Evolutionary conservation across 805 yeast genomes (phyloP).

Genomic region (Spathaspora girioi): DNA sequence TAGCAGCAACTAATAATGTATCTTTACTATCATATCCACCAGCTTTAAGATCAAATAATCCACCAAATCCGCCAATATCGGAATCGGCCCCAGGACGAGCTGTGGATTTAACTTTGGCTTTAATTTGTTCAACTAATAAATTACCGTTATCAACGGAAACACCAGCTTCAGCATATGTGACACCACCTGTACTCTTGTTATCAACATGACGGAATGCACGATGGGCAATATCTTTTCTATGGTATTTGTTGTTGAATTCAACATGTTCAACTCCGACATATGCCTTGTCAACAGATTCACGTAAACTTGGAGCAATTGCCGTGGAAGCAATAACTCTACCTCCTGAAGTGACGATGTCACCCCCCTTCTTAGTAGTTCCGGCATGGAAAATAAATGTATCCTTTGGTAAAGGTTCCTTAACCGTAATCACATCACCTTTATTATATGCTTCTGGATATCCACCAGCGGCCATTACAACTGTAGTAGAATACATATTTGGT

Average conservation of each 20-base stretch:
- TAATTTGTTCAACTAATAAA: slow-evolving; percentile 82
- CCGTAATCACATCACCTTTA: slow-evolving; percentile 81
- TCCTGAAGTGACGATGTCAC: slow-evolving; percentile 58
- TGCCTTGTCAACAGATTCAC: slow-evolving; percentile 81
- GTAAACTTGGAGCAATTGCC: slow-evolving; percentile 71
- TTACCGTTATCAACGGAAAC: slow-evolving; percentile 97
- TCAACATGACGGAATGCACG: slow-evolving; percentile 74
- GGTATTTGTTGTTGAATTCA: slow-evolving; percentile 69
- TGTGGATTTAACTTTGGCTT: slow-evolving; percentile 86
- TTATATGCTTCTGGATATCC: slow-evolving; percentile 90
- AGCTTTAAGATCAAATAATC: slow-evolving; percentile 82
- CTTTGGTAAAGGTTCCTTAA: slow-evolving; percentile 44
- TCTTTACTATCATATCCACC: slow-evolving; percentile 83
- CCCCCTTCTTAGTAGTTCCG: slow-evolving; percentile 66
- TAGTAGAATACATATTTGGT: slow-evolving; percentile 66
- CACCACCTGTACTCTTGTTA: slow-evolving; percentile 21
- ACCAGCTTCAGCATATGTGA: slow-evolving; percentile 95
- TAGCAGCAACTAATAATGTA: slow-evolving; percentile 90
- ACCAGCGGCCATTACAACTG: slow-evolving; percentile 95
- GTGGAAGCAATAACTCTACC: slow-evolving; percentile 97
- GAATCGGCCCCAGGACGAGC: slow-evolving; percentile 96
- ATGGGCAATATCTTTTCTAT: slow-evolving; percentile 92
- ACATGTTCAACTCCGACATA: slow-evolving; percentile 81
- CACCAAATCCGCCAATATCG: slow-evolving; percentile 98
- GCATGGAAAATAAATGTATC: slow-evolving; percentile 89